These are phyloP conservation scores for Cordyceps javanica DNA, from an alignment of 2,329 filamentous ascomycete species.

Conservation along the genomic window DNA sequence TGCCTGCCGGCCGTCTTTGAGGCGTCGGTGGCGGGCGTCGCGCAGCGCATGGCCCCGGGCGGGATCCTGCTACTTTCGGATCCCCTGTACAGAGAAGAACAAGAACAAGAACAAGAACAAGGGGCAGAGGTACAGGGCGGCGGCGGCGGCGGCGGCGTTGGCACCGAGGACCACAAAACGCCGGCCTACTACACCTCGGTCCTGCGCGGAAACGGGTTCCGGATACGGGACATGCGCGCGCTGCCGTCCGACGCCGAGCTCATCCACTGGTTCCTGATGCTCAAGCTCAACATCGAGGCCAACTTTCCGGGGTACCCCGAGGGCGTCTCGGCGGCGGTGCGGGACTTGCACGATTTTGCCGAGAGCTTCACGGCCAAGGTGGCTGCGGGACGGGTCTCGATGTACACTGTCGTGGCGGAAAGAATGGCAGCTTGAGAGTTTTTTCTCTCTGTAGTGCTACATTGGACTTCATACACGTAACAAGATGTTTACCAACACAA, in stretches of 20 bases:
- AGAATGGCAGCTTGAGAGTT: not conserved
- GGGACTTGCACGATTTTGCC: not conserved
- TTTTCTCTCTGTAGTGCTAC: too few species aligned
- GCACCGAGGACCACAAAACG: not conserved
- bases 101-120: not conserved
- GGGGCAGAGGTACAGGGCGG: too few species aligned
- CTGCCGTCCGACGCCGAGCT: slow-evolving; percentile 10
- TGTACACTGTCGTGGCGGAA: slow-evolving; percentile 7
- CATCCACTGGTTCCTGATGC: slow-evolving; percentile 8
- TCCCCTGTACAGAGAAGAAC: not conserved
- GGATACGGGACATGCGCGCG: slow-evolving; percentile 7
- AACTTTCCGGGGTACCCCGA: slow-evolving; percentile 2
- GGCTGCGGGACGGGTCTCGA: slow-evolving; percentile 1
- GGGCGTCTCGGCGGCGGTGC: not conserved
- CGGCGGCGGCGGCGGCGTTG: too few species aligned
- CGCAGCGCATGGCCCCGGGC: not conserved
- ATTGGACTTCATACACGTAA: too few species aligned
- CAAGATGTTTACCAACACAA: too few species aligned
- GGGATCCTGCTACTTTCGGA: slow-evolving; percentile 8
- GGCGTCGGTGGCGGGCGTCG: slow-evolving; percentile 7
- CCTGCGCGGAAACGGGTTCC: slow-evolving; percentile 3
- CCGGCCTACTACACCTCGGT: slow-evolving; percentile 2
- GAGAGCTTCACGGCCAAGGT: slow-evolving; percentile 2
- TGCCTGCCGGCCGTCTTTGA: slow-evolving; percentile 8
- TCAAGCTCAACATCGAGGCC: slow-evolving; percentile 6